Evolutionary conservation across 306 rosid species (phyloP).

Genomic region (Trichosanthes truncata): DNA sequence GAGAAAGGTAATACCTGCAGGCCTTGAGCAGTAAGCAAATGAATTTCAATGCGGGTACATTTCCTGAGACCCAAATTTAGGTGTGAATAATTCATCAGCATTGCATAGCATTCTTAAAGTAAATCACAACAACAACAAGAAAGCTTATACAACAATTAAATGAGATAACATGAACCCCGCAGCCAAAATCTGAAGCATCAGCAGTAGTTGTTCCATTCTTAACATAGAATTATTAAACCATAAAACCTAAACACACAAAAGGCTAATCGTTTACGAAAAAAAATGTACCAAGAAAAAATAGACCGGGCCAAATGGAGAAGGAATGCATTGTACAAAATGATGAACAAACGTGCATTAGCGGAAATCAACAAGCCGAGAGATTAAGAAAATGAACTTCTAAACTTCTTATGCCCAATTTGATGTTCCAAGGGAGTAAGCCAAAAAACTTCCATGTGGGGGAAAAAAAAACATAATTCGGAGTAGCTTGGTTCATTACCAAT

Average conservation of each 20-base stretch:
- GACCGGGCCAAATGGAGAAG: neutral
- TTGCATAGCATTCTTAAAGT: neutral
- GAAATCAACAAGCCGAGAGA: neutral
- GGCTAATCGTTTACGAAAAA: neutral
- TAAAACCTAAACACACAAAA: neutral
- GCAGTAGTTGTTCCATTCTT: neutral
- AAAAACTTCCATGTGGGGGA: neutral
- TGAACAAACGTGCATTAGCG: neutral
- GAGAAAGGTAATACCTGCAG: slow-evolving; percentile 47
- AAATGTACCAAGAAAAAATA: neutral
- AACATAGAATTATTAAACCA: neutral
- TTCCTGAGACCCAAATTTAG: slow-evolving; percentile 40
- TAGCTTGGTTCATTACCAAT: neutral
- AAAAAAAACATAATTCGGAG: neutral
- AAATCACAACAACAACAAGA: neutral
- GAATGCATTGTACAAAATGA: neutral
- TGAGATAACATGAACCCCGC: neutral
- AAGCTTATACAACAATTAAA: neutral
- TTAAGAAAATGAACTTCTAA: neutral
- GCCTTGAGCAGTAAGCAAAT: slow-evolving; percentile 80
- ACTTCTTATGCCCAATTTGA: neutral
- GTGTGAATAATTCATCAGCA: neutral
- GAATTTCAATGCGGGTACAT: slow-evolving; percentile 96
- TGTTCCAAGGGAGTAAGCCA: neutral
- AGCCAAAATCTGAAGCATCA: neutral